Evolutionary conservation across 1,139 yeast species (phyloP).

Genomic region (Sugiyamaella xylanicola): DNA sequence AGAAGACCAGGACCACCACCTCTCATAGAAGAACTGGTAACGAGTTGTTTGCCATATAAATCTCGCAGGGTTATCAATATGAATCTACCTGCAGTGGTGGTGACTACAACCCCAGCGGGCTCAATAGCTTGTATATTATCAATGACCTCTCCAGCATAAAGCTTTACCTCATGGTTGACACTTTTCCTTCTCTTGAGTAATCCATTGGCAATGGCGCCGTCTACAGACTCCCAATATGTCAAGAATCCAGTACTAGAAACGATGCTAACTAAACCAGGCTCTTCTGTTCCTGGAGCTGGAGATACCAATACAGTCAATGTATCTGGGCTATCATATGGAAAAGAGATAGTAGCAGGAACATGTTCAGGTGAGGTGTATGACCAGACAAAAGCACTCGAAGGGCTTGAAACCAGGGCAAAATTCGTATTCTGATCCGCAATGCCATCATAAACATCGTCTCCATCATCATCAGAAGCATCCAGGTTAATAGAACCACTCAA

Average conservation of each 20-base stretch:
- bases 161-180: slow-evolving; percentile 43
- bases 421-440: slow-evolving; percentile 56
- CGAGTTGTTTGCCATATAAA: slow-evolving; percentile 56
- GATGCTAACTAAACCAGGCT: slow-evolving; percentile 70
- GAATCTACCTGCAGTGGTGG: slow-evolving; percentile 73
- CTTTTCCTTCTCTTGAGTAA: slow-evolving; percentile 49
- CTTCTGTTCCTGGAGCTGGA: slow-evolving; percentile 62
- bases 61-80: slow-evolving; percentile 67
- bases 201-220: slow-evolving; percentile 69
- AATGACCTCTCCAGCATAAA: slow-evolving; percentile 47
- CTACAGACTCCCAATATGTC: slow-evolving; percentile 67
- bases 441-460: slow-evolving; percentile 45
- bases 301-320: slow-evolving; percentile 63
- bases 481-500: slow-evolving; percentile 36
- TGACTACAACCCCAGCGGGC: slow-evolving; percentile 72
- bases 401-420: slow-evolving; percentile 58
- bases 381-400: slow-evolving; percentile 65
- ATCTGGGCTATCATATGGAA: slow-evolving; percentile 37
- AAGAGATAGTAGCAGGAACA: slow-evolving; percentile 56
- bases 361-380: slow-evolving; percentile 61
- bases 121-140: slow-evolving; percentile 63
- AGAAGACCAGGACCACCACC: slow-evolving; percentile 40
- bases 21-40: slow-evolving; percentile 32
- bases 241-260: slow-evolving; percentile 58
- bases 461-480: slow-evolving; percentile 17